Base-by-base conservation (phyloP, 257 asterid genomes). In the Nicotiana undulata region DNA sequence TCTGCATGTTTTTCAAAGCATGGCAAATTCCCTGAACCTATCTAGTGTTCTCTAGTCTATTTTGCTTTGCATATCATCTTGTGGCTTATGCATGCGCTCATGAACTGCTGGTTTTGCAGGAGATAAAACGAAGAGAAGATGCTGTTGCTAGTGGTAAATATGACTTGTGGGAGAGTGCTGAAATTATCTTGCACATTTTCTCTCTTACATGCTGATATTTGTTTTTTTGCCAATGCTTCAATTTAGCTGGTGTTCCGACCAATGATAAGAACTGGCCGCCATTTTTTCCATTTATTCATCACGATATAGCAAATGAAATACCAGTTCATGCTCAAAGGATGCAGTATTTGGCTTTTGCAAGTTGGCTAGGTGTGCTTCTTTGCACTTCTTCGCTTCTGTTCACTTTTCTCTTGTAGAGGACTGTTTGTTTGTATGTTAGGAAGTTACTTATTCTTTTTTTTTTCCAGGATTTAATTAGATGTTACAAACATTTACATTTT, bases 331-430 rank as follows among this genome's bases (percentile, higher is more conserved):
- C 92, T 83, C 94, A 89, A 87, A 87, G 86, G 89, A 79, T 90
- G 89, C 94, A 90, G 86, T 90, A 90, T 85, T 87, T 90, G 87
- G 94, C 94, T 61, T 91, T 91, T 82, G 91, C 93, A 16, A 89
- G 91, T 81, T 89, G 93, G 95, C 85, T 89, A 85, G 95, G 93
- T 91, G 92, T 81, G 58, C 49, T 40, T 40, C 49, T 40, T 40
- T 40, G 12, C 49, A 9, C 49, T 2, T 56, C 59, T 67, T 11
- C 22, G 11, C 34, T 61, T 74, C 55, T 58, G 26, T 24, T 31
- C 58, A 46, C 29, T 49, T 13, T 72, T 74, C 61, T 49, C 11
- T 24, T 12, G 26, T 24, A 7, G 44, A 16, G 51, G 79, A 74
- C 51, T 3, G 17, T 26, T 74, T 74, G 4, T 74, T 75, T 58